Conservation (phyloP, 352 stramenopile species). For the Globisporangium irregulare region DNA sequence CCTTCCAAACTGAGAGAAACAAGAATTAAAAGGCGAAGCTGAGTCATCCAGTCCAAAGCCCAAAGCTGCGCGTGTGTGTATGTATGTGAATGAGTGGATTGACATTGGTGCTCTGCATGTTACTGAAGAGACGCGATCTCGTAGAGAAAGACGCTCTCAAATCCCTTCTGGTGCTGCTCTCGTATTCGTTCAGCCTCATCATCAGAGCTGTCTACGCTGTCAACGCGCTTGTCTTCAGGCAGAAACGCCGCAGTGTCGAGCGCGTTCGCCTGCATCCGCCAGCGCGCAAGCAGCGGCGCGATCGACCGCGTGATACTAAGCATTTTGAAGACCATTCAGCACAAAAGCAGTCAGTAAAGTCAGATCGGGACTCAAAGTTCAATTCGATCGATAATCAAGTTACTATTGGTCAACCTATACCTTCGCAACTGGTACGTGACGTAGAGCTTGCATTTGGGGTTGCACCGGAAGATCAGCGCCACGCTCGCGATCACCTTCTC, state of each 20-base stretch:
- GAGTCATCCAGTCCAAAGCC: conserved; percentile 33
- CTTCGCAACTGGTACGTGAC: conserved; percentile 69
- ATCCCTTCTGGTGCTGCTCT: conserved; percentile 8
- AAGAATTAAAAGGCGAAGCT: conserved; percentile 72
- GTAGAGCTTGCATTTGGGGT: conserved; percentile 38
- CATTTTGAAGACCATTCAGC: background rate
- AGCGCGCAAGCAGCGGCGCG: conserved; percentile 48
- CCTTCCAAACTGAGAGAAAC: conserved; percentile 29
- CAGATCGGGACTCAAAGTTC: background rate
- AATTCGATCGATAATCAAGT: background rate
- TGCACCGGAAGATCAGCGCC: conserved; percentile 58
- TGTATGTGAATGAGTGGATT: background rate
- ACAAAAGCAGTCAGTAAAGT: background rate
- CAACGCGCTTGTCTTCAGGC: background rate
- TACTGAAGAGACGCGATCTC: conserved; percentile 26
- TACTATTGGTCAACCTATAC: conserved; percentile 7
- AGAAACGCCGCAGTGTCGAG: conserved; percentile 38
- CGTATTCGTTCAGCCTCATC: conserved; percentile 12
- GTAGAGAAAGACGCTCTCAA: conserved; percentile 63
- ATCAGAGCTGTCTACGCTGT: background rate
- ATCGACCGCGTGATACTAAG: conserved; percentile 54
- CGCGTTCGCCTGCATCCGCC: conserved; percentile 32
- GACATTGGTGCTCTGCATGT: background rate
- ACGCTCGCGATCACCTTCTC: conserved; percentile 67
- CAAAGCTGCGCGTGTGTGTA: background rate